phyloP scores from a whole-genome alignment of 352 stramenopile genomes.

The Thraustochytrium striatum region DNA sequence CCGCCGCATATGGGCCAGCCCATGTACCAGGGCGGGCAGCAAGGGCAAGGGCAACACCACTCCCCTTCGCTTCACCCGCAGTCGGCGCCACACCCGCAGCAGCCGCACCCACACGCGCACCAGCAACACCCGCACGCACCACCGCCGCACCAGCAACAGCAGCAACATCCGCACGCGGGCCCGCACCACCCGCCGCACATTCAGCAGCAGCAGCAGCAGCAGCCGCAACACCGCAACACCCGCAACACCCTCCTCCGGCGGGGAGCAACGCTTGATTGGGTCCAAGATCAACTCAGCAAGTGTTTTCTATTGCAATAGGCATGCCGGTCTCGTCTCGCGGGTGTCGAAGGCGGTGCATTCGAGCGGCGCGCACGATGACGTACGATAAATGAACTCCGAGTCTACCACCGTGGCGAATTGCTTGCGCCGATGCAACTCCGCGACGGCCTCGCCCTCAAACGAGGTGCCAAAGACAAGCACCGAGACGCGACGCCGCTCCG shows the following conservation, averaged over 20 bases:
- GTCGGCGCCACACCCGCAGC: too few relatives aligned
- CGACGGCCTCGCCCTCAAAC: not conserved
- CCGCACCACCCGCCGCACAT: not conserved
- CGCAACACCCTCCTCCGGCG: not conserved
- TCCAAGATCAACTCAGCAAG: not conserved
- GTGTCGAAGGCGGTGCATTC: not conserved
- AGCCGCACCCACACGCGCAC: too few relatives aligned
- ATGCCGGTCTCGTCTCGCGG: too few relatives aligned
- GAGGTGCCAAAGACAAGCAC: constrained; percentile 39
- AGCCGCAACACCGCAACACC: not conserved
- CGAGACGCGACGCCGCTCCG: constrained; percentile 20
- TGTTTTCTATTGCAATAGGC: too few relatives aligned
- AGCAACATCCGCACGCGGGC: too few relatives aligned
- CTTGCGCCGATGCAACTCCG: not conserved
- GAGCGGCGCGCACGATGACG: not conserved
- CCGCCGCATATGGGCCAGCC: too few relatives aligned
- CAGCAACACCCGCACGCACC: too few relatives aligned
- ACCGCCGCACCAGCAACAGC: too few relatives aligned
- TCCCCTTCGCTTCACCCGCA: too few relatives aligned
- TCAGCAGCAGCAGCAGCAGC: not conserved
- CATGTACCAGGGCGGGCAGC: too few relatives aligned
- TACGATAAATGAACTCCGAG: constrained; percentile 31
- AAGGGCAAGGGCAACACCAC: too few relatives aligned
- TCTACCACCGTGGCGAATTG: constrained; percentile 28
- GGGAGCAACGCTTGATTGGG: not conserved